phyloP scores from a whole-genome alignment of 2,329 filamentous ascomycete species.

The Teratosphaeria destructans region DNA sequence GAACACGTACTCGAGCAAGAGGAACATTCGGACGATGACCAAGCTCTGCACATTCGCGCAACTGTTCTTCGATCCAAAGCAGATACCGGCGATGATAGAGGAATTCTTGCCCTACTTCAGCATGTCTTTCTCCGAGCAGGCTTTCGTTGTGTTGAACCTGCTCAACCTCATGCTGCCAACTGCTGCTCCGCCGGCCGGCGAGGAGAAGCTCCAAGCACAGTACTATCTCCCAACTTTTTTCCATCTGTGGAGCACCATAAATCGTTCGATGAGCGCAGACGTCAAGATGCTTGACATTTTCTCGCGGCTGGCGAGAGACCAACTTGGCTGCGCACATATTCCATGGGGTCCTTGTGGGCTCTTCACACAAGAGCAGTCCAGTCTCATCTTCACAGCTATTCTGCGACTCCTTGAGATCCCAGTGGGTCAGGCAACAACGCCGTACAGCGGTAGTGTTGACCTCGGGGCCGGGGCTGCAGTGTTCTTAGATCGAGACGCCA shows the following conservation, averaged over 20 bases:
- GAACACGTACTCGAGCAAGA: conserved; percentile 44
- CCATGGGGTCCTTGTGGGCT: conserved; percentile 80
- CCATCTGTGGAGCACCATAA: conserved; percentile 90
- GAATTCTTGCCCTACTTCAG: conserved; percentile 59
- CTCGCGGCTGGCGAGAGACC: conserved; percentile 77
- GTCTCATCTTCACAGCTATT: conserved; percentile 84
- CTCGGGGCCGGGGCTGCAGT: conserved; percentile 71
- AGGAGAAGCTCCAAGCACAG: conserved; percentile 69
- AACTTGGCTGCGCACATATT: conserved; percentile 62
- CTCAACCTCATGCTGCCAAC: conserved; percentile 85
- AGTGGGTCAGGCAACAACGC: conserved; percentile 87
- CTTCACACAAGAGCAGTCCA: conserved; percentile 84
- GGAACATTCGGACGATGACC: conserved; percentile 62
- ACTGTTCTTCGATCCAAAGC: conserved; percentile 81
- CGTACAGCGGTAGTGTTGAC: conserved; percentile 73
- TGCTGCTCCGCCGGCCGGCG: conserved; percentile 59
- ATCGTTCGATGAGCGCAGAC: conserved; percentile 78
- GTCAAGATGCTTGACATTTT: conserved; percentile 80
- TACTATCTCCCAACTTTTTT: conserved; percentile 90
- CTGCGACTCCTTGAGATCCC: conserved; percentile 87
- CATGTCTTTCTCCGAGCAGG: conserved; percentile 81
- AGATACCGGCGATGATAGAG: conserved; percentile 60
- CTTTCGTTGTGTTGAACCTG: conserved; percentile 82
- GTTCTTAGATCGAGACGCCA: conserved; percentile 82
- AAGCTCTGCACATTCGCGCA: conserved; percentile 87